Percentiles rank a stretch among this genome's conserved stretches.
Evolutionary conservation across 495 filamentous ascomycete genomes (phyloP).

Genomic region (Xylaria longipes): DNA sequence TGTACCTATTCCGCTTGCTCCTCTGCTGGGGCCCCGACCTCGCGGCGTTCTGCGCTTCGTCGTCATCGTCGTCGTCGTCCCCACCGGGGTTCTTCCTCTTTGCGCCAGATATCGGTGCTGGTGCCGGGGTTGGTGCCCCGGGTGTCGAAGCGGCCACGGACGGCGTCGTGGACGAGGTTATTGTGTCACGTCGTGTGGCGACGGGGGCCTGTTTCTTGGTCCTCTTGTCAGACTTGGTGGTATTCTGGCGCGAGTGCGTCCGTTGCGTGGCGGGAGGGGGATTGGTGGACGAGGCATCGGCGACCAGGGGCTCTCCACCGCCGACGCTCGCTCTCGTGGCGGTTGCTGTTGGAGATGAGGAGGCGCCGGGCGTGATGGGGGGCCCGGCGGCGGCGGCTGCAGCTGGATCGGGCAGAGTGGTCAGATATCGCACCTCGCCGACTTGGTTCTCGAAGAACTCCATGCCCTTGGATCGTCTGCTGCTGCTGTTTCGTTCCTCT

Average conservation of each 20-base stretch:
- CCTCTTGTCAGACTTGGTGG: slow-evolving; percentile 10
- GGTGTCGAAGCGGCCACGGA: slow-evolving; percentile 13
- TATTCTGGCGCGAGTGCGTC: slow-evolving; percentile 14
- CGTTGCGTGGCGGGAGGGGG: slow-evolving; percentile 6
- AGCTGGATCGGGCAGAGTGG: slow-evolving; percentile 31
- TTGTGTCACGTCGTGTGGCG: slow-evolving; percentile 10
- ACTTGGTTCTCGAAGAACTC: slow-evolving; percentile 63
- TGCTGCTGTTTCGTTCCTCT: slow-evolving; percentile 15
- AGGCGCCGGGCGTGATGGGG: slow-evolving; percentile 10
- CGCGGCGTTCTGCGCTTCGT: slow-evolving; percentile 1
- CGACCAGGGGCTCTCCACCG: not conserved
- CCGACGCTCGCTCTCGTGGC: not conserved
- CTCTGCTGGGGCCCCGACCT: slow-evolving; percentile 50
- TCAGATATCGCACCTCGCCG: slow-evolving; percentile 60
- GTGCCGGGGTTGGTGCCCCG: slow-evolving; percentile 19
- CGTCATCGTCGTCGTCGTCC: slow-evolving; percentile 42
- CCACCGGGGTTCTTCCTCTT: slow-evolving; percentile 52
- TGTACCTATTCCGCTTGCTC: slow-evolving; percentile 76
- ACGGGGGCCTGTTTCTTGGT: slow-evolving; percentile 13
- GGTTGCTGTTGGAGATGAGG: slow-evolving; percentile 13
- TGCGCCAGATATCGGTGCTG: slow-evolving; percentile 34
- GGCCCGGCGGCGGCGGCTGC: slow-evolving; percentile 1
- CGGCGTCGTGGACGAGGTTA: not conserved
- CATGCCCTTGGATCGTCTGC: slow-evolving; percentile 41
- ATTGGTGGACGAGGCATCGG: not conserved